Evolutionary conservation across 805 yeast genomes (phyloP).

Genomic region (Zygotorulaspora florentina): DNA sequence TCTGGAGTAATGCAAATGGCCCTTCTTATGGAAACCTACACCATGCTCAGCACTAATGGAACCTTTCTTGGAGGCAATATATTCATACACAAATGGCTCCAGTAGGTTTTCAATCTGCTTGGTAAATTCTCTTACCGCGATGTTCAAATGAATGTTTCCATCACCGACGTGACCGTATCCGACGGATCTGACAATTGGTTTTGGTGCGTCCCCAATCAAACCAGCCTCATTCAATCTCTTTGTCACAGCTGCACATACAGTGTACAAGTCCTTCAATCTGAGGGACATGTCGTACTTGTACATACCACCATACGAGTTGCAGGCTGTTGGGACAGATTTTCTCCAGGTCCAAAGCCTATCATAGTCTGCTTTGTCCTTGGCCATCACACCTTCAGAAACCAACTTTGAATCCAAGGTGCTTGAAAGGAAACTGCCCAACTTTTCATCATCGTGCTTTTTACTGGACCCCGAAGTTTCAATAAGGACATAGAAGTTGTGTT

Average conservation of each 20-base stretch:
- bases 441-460: slow-evolving; percentile 82
- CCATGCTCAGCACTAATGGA: slow-evolving; percentile 94
- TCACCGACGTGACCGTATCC: slow-evolving; percentile 95
- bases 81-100: slow-evolving; percentile 89
- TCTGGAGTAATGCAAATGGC: slow-evolving; percentile 77
- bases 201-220: slow-evolving; percentile 56
- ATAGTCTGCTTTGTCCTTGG: slow-evolving; percentile 83
- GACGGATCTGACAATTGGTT: slow-evolving; percentile 82
- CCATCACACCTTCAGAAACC: slow-evolving; percentile 81
- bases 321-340: slow-evolving; percentile 81
- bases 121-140: slow-evolving; percentile 73
- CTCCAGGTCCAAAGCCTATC: slow-evolving; percentile 83
- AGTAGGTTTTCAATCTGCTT: slow-evolving; percentile 67
- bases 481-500: slow-evolving; percentile 76
- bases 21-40: slow-evolving; percentile 86
- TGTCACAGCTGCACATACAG: slow-evolving; percentile 65
- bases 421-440: slow-evolving; percentile 73
- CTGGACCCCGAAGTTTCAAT: slow-evolving; percentile 92
- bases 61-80: slow-evolving; percentile 63
- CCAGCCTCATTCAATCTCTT: slow-evolving; percentile 49
- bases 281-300: slow-evolving; percentile 90
- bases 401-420: slow-evolving; percentile 68
- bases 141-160: slow-evolving; percentile 86
- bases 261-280: slow-evolving; percentile 71
- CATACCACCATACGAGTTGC: slow-evolving; percentile 78